Evolutionary conservation across 2,329 filamentous ascomycete genomes (phyloP).

Genomic region (Cladorrhinum sp.): DNA sequence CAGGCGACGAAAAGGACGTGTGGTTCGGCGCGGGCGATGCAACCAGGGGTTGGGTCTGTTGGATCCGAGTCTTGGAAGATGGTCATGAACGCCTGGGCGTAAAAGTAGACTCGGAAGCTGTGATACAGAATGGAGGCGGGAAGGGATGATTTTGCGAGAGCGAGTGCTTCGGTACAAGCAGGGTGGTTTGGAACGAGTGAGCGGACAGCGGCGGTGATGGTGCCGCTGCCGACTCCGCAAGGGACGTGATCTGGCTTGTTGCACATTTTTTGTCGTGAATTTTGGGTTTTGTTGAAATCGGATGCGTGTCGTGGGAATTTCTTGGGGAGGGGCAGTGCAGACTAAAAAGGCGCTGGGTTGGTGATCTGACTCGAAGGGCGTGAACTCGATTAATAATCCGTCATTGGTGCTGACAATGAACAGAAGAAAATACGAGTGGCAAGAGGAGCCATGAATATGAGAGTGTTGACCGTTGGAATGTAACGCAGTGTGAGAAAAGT

Average conservation of each 20-base stretch:
- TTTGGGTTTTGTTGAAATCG: too few species aligned
- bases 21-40: background rate
- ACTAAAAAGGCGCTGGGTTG: too few species aligned
- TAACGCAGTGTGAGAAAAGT: too few species aligned
- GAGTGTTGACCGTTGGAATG: too few species aligned
- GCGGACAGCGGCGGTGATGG: conserved; percentile 20
- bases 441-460: too few species aligned
- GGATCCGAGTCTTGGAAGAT: conserved; percentile 3
- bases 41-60: background rate
- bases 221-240: conserved; percentile 8
- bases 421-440: too few species aligned
- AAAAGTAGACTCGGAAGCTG: conserved; percentile 27
- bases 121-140: conserved; percentile 29
- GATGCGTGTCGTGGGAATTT: too few species aligned
- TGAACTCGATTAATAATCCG: background rate
- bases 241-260: background rate
- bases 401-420: too few species aligned
- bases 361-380: background rate
- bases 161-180: conserved; percentile 27
- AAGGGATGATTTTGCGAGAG: conserved; percentile 21
- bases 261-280: background rate
- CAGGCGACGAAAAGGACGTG: conserved; percentile 35
- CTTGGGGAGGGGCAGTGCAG: too few species aligned
- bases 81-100: conserved; percentile 22
- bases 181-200: conserved; percentile 24